phyloP scores from a whole-genome alignment of 2,329 filamentous ascomycete genomes.

The Dissoconium aciculare region DNA sequence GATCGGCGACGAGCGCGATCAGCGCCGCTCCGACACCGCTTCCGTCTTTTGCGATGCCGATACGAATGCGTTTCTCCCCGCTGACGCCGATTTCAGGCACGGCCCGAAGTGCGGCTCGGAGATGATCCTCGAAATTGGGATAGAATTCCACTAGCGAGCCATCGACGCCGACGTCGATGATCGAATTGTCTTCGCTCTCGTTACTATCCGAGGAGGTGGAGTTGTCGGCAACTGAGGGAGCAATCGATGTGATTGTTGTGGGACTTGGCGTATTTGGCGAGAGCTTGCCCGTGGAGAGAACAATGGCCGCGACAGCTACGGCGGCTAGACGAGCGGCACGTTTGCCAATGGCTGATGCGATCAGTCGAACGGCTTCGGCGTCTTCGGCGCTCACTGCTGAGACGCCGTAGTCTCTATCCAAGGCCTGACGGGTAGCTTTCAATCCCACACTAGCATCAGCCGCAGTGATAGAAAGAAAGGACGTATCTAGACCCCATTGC shows the following conservation, averaged over 20 bases:
- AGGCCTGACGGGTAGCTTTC: conserved; percentile 57
- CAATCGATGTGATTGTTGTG: too few relatives aligned
- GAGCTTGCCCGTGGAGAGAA: conserved; percentile 66
- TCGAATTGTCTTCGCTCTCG: conserved; percentile 40
- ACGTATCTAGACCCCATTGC: conserved; percentile 82
- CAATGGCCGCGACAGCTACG: conserved; percentile 71
- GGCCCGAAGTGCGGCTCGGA: conserved; percentile 64
- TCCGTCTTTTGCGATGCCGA: conserved; percentile 94
- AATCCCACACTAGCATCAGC: conserved; percentile 62
- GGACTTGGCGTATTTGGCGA: too few relatives aligned
- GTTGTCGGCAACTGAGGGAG: conserved; percentile 21
- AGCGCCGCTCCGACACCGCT: conserved; percentile 89
- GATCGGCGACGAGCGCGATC: conserved; percentile 77
- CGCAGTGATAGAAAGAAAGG: conserved; percentile 74
- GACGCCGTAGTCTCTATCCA: conserved; percentile 63
- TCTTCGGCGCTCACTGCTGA: conserved; percentile 67
- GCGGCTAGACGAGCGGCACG: conserved; percentile 79
- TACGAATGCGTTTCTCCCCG: conserved; percentile 75
- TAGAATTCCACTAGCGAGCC: conserved; percentile 93
- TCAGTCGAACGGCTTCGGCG: conserved; percentile 70
- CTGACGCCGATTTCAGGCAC: conserved; percentile 62
- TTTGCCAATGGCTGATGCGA: conserved; percentile 71
- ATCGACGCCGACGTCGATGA: conserved; percentile 86
- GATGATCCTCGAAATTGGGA: conserved; percentile 76
- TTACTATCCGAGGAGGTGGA: conserved; percentile 18